Evolutionary conservation across 257 asterid species (phyloP).

Genomic region (Solanum ahanhuiri): DNA sequence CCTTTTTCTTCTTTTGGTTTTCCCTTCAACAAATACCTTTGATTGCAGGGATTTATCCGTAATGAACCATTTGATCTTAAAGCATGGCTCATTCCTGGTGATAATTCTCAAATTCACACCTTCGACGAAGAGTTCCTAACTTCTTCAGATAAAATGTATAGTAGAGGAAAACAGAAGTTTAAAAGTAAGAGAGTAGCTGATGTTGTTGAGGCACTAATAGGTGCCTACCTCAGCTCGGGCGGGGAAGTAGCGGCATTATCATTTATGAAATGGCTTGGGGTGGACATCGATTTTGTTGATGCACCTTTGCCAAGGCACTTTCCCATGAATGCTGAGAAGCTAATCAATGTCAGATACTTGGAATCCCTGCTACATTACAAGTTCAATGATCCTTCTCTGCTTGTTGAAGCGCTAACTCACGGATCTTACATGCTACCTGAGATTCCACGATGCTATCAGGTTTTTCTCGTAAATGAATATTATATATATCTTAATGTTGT

Average conservation of each 20-base stretch:
- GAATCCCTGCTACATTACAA: constrained; percentile 46
- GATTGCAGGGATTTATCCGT: constrained; percentile 64
- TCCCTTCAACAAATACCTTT: constrained; percentile 4
- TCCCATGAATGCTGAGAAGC: constrained; percentile 27
- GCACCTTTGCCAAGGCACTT: constrained; percentile 34
- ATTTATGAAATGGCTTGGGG: constrained; percentile 72
- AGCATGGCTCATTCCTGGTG: constrained; percentile 67
- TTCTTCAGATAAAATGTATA: constrained; percentile 22
- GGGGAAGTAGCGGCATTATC: constrained; percentile 62
- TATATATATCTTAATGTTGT: not conserved
- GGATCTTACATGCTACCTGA: constrained; percentile 84
- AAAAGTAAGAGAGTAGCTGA: constrained; percentile 63
- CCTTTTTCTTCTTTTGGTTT: not conserved
- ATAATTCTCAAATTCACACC: constrained; percentile 8
- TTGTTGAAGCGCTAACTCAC: constrained; percentile 74
- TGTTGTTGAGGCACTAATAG: constrained; percentile 76
- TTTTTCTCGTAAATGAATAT: not conserved
- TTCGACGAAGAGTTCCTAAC: constrained; percentile 26
- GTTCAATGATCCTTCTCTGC: constrained; percentile 51
- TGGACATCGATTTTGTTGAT: constrained; percentile 24
- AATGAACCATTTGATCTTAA: constrained; percentile 66
- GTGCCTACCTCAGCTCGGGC: constrained; percentile 57
- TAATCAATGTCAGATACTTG: constrained; percentile 28
- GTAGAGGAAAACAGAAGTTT: constrained; percentile 17
- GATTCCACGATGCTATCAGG: constrained; percentile 86